These are phyloP conservation scores for Leptoxyphium fumago DNA, from an alignment of 2,329 filamentous ascomycete genomes.

Conservation along the genomic window DNA sequence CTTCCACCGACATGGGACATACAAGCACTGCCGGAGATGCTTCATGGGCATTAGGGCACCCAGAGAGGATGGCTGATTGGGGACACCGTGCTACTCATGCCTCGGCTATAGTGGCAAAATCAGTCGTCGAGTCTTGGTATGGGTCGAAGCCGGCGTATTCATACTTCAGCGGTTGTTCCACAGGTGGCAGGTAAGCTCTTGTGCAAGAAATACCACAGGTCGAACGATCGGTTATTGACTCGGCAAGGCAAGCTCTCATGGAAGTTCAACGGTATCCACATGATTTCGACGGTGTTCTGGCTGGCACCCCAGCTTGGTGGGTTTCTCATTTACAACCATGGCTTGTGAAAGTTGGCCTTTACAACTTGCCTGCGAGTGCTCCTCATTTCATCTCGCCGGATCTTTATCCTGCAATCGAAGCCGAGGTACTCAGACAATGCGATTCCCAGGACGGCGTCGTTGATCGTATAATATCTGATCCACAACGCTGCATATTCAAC, in stretches of 20 bases:
- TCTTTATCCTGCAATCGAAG: slow-evolving; percentile 31
- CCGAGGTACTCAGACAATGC: slow-evolving; percentile 35
- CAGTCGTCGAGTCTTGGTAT: slow-evolving; percentile 36
- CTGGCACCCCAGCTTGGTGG: slow-evolving; percentile 39
- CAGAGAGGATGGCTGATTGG: slow-evolving; percentile 25
- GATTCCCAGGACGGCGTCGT: slow-evolving; percentile 34
- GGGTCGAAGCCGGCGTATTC: slow-evolving; percentile 26
- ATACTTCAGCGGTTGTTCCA: slow-evolving; percentile 46
- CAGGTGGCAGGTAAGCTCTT: slow-evolving; percentile 29
- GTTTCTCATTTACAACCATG: slow-evolving; percentile 33
- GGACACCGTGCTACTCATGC: slow-evolving; percentile 32
- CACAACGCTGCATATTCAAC: slow-evolving; percentile 31
- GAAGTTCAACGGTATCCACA: slow-evolving; percentile 38
- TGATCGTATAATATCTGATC: slow-evolving; percentile 37
- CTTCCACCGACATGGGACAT: slow-evolving; percentile 33
- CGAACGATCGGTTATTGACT: not conserved
- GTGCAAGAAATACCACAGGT: not conserved
- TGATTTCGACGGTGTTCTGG: slow-evolving; percentile 43
- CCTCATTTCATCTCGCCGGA: slow-evolving; percentile 29
- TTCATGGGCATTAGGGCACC: slow-evolving; percentile 24
- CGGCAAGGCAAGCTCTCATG: slow-evolving; percentile 37
- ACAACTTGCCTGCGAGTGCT: slow-evolving; percentile 33
- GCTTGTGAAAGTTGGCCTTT: slow-evolving; percentile 30
- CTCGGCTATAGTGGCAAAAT: slow-evolving; percentile 33
- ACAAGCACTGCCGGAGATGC: slow-evolving; percentile 22